These are phyloP conservation scores for Phytopythium ostracodes DNA, from an alignment of 352 stramenopile genomes.

Conservation along the genomic window DNA sequence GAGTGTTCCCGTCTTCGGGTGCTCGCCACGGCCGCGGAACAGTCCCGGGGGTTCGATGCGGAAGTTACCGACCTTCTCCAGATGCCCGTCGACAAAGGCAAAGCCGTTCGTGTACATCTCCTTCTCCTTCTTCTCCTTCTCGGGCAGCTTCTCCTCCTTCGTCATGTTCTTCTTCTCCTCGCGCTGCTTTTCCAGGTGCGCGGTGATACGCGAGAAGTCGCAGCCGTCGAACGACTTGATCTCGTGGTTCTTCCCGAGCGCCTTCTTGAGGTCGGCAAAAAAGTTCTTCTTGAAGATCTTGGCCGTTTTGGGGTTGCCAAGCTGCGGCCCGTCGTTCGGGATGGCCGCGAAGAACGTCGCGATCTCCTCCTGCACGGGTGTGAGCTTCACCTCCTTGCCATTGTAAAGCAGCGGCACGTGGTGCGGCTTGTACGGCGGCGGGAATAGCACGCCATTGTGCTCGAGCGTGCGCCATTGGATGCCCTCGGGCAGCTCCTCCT, in stretches of 20 bases:
- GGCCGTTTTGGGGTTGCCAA: slow-evolving; percentile 95
- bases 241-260: slow-evolving; percentile 91
- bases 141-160: slow-evolving; percentile 91
- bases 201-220: slow-evolving; percentile 95
- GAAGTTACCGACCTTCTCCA: slow-evolving; percentile 98
- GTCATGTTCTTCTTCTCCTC: slow-evolving; percentile 95
- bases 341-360: slow-evolving; percentile 95
- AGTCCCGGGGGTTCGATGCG: slow-evolving; percentile 97
- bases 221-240: slow-evolving; percentile 97
- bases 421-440: slow-evolving; percentile 94
- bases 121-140: slow-evolving; percentile 91
- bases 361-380: slow-evolving; percentile 93
- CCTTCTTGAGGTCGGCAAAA: slow-evolving; percentile 91
- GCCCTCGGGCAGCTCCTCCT: slow-evolving; percentile 89
- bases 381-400: slow-evolving; percentile 91
- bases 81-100: slow-evolving; percentile 95
- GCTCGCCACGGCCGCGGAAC: slow-evolving; percentile 97
- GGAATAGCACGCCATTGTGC: slow-evolving; percentile 98
- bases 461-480: slow-evolving; percentile 99
- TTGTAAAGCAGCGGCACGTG: slow-evolving; percentile 95
- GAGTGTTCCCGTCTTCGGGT: slow-evolving; percentile 99
- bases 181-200: slow-evolving; percentile 90
- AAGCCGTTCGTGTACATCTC: slow-evolving; percentile 94
- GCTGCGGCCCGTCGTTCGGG: slow-evolving; percentile 96
- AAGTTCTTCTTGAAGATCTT: slow-evolving; percentile 99